Base-by-base conservation (phyloP, 2,329 filamentous ascomycete species). In the Fusarium pseudoanthophilum region DNA sequence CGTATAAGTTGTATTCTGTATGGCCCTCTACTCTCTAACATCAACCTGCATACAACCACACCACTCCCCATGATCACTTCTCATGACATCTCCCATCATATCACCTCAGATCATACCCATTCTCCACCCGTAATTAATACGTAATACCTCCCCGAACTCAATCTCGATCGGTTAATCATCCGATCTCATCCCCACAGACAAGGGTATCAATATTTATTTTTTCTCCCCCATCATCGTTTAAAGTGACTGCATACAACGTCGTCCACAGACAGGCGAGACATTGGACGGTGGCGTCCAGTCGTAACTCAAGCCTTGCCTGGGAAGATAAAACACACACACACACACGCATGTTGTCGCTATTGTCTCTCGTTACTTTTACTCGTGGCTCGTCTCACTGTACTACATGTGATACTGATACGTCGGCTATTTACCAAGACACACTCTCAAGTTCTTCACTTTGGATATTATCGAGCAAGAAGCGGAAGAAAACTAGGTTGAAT, bases 241-340 rank as follows among this genome's bases (percentile, higher is more conserved):
- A 45, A 69, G 34, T 69, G 55, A 51, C 51, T 57, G 55, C 51
- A 69, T 60, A 59, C 32, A 56, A 62, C 40, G 40, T 51, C 51
- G 39, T 53, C 62, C 49, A 69, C 48, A 52, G 39, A 71, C 64
- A 72, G 64, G 64, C 69, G 69, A 72, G 69, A 72, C 69, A 72
- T 72, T 72, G 59, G 30, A 36, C 21, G n/a, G 69, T 72, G 69
- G 68, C 69, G 69, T 68, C 63, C 68, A 72, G 68, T 72, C 68
- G 69, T 72, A 72, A 64, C 63, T 56, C 39, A 58, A 68, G 39
- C 48, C 68, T 68, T 53, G 46, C 32, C 45, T 71, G 56, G 67
- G 46, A 28, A 40, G 24, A 40, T 30, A 55, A 59, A 37, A 51
- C 30, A 51, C 46, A 13, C 40, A 51, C 46, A 49, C 46, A 13